Conservation (phyloP, 768 basidiomycete genomes). For the Psilocybe cyanescens region DNA sequence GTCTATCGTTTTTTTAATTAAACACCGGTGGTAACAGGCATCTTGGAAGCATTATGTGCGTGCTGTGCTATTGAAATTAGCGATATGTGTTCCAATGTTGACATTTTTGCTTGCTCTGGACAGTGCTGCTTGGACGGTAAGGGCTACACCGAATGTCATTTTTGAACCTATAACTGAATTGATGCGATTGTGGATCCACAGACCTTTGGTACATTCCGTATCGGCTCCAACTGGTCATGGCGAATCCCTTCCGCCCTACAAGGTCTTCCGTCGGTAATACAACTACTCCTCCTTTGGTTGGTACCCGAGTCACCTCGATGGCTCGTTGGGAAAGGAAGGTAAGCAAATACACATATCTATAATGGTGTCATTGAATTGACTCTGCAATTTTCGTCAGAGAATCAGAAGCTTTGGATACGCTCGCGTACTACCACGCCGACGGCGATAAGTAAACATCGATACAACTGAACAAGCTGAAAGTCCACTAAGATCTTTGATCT, state of each 20-base stretch:
- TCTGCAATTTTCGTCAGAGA: conserved; percentile 26
- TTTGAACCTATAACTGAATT: not conserved
- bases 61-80: conserved; percentile 22
- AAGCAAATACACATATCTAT: not conserved
- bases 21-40: conserved; percentile 37
- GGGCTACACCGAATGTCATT: not conserved
- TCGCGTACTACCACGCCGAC: conserved; percentile 61
- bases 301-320: conserved; percentile 78
- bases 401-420: conserved; percentile 48
- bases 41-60: conserved; percentile 68
- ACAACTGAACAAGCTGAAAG: not conserved
- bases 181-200: conserved; percentile 43
- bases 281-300: conserved; percentile 62
- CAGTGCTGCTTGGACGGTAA: conserved; percentile 65
- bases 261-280: conserved; percentile 60
- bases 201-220: conserved; percentile 74
- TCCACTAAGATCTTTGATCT: not conserved
- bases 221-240: conserved; percentile 68
- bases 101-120: not conserved
- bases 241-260: conserved; percentile 71
- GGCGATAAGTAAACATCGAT: conserved; percentile 38
- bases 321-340: conserved; percentile 50
- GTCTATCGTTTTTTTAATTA: not conserved
- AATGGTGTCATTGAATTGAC: not conserved
- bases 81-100: not conserved